phyloP scores from a whole-genome alignment of 345 rosid species.

The Rubroshorea leprosula region DNA sequence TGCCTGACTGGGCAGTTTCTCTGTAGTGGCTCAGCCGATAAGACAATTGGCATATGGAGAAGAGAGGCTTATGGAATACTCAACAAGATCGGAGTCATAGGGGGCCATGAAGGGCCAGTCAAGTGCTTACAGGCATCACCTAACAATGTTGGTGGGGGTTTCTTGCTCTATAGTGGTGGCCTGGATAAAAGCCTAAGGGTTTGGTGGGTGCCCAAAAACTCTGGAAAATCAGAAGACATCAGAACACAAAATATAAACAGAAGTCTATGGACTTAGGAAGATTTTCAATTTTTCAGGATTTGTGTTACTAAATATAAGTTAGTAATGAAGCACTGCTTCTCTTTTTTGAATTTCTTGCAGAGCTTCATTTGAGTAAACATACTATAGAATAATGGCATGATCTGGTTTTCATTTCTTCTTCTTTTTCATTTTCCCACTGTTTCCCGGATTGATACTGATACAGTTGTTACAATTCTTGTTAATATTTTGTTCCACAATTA shows the following conservation, averaged over 20 bases:
- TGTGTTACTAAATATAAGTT: too few relatives aligned
- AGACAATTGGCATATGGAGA: constrained; percentile 78
- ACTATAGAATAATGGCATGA: too few relatives aligned
- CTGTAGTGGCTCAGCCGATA: constrained; percentile 88
- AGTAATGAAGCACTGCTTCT: constrained; percentile 23
- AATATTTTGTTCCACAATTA: too few relatives aligned
- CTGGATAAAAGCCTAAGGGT: constrained; percentile 85
- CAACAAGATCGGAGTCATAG: constrained; percentile 45
- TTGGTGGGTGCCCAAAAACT: constrained; percentile 78
- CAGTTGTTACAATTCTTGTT: too few relatives aligned
- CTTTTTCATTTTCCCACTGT: too few relatives aligned
- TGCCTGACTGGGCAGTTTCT: constrained; percentile 55
- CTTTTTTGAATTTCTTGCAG: constrained; percentile 31
- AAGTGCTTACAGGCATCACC: constrained; percentile 83
- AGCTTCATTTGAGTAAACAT: too few relatives aligned
- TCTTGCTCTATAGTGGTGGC: constrained; percentile 90
- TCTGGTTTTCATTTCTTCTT: too few relatives aligned
- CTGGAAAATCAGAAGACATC: constrained; percentile 6
- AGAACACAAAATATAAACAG: too few relatives aligned
- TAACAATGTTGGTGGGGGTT: constrained; percentile 47
- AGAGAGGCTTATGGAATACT: constrained; percentile 48
- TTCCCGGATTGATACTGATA: too few relatives aligned
- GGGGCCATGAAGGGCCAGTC: constrained; percentile 84
- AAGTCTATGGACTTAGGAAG: too few relatives aligned
- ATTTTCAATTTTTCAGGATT: too few relatives aligned